phyloP scores from a whole-genome alignment of 805 yeast species.

The Saccharomycopsis capsularis region DNA sequence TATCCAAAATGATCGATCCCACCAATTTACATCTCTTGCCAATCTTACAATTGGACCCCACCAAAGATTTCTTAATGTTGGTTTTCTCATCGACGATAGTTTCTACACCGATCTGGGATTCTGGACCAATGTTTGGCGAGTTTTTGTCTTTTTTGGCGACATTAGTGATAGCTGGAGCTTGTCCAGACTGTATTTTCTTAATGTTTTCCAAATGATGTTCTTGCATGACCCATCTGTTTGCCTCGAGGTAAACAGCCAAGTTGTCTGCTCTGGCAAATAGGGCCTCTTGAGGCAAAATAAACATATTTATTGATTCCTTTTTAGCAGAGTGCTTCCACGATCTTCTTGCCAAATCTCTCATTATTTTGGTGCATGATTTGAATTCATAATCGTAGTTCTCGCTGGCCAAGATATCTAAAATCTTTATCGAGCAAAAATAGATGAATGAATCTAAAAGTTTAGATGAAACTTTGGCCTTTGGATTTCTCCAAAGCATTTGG shows the following conservation, averaged over 20 bases:
- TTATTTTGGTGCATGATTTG: conserved; percentile 56
- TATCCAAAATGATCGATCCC: conserved; percentile 74
- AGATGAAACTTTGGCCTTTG: conserved; percentile 70
- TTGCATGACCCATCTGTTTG: conserved; percentile 72
- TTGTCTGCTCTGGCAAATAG: conserved; percentile 73
- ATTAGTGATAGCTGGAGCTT: conserved; percentile 3
- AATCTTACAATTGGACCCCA: conserved; percentile 66
- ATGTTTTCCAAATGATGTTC: conserved; percentile 19
- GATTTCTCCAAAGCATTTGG: conserved; percentile 84
- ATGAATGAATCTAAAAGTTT: conserved; percentile 69
- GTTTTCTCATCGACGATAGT: conserved; percentile 75
- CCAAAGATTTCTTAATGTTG: conserved; percentile 76
- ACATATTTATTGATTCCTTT: conserved; percentile 59
- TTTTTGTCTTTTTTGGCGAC: conserved; percentile 39
- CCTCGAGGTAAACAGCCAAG: conserved; percentile 79
- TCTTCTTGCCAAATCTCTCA: conserved; percentile 83
- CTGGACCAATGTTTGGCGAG: conserved; percentile 78
- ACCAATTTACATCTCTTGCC: conserved; percentile 85
- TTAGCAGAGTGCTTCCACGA: conserved; percentile 74
- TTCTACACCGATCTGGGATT: conserved; percentile 66
- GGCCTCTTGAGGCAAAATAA: conserved; percentile 62
- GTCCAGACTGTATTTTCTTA: conserved; percentile 7
- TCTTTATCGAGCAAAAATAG: conserved; percentile 51
- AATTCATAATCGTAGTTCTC: conserved; percentile 26
- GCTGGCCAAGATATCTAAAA: conserved; percentile 43